A percentile compares a stretch with the other conserved stretches of the same genome.
Conservation (phyloP, 345 rosid genomes). For the Passiflora organensis region DNA sequence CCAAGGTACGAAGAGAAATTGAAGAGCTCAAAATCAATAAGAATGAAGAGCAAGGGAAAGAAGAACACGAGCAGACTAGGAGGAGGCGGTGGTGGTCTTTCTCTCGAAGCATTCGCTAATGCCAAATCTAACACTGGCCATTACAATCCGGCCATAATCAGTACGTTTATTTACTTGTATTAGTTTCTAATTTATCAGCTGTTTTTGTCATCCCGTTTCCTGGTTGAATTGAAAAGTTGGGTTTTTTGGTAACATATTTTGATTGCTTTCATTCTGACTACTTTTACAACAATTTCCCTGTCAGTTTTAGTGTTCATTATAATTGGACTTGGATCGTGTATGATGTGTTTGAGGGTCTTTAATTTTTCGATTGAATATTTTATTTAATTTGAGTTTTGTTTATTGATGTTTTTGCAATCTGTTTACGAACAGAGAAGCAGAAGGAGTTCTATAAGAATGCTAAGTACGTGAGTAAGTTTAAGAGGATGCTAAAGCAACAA, state of each 20-base stretch:
- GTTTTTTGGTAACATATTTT: too few relatives aligned
- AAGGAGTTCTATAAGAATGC: slow-evolving; percentile 84
- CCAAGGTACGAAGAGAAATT: slow-evolving; percentile 3
- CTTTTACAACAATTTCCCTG: background rate
- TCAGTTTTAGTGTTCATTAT: too few relatives aligned
- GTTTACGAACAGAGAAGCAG: slow-evolving; percentile 46
- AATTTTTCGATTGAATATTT: background rate
- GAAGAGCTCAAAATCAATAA: slow-evolving; percentile 17
- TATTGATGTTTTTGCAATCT: slow-evolving; percentile 2
- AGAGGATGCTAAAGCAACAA: slow-evolving; percentile 45
- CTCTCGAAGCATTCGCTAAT: slow-evolving; percentile 74
- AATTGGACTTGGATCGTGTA: too few relatives aligned
- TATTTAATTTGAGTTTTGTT: background rate
- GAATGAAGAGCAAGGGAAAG: slow-evolving; percentile 24
- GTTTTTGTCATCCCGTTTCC: background rate
- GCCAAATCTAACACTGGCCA: slow-evolving; percentile 40
- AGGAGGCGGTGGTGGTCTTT: slow-evolving; percentile 70
- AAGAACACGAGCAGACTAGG: slow-evolving; percentile 70
- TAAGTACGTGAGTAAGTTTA: slow-evolving; percentile 61
- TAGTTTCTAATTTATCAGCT: background rate
- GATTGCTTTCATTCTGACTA: too few relatives aligned
- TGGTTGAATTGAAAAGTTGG: too few relatives aligned
- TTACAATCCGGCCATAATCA: slow-evolving; percentile 64
- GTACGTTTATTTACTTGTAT: slow-evolving; percentile 33
- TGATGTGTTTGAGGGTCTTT: background rate